Evolutionary conservation across 2,329 filamentous ascomycete genomes (phyloP).

Genomic region (Diaporthe humulicola): DNA sequence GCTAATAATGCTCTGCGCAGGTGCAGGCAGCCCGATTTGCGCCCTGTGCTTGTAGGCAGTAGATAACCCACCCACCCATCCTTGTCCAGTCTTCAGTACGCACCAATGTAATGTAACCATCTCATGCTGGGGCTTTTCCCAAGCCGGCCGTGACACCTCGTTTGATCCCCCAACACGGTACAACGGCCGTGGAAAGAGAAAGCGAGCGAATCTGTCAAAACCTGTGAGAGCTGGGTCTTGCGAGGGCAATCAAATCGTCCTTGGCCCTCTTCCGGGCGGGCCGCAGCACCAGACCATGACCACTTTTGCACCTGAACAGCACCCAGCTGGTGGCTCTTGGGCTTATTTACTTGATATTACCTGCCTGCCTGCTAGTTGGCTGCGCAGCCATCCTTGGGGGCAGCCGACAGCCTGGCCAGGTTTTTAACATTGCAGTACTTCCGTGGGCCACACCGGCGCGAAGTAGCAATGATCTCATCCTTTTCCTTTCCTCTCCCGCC

Average conservation of each 20-base stretch:
- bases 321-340: neutral
- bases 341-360: constrained; percentile 6
- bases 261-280: neutral
- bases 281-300: neutral
- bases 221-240: neutral
- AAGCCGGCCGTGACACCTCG: constrained; percentile 22
- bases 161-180: constrained; percentile 1
- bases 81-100: neutral
- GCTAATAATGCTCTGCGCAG: constrained; percentile 3
- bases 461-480: constrained; percentile 32
- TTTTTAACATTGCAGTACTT: constrained; percentile 21
- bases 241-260: neutral
- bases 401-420: neutral
- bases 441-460: constrained; percentile 3
- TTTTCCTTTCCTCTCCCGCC: neutral
- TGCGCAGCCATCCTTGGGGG: constrained; percentile 7
- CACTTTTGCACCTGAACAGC: too few relatives aligned
- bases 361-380: neutral
- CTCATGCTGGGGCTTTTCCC: constrained; percentile 7
- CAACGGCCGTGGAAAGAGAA: constrained; percentile 10
- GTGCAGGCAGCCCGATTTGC: neutral
- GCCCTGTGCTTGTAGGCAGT: too few relatives aligned
- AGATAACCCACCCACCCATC: constrained; percentile 9
- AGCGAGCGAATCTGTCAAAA: neutral
- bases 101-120: constrained; percentile 14